Conservation (phyloP, 2,329 filamentous ascomycete species). For the Rutstroemia sp. region DNA sequence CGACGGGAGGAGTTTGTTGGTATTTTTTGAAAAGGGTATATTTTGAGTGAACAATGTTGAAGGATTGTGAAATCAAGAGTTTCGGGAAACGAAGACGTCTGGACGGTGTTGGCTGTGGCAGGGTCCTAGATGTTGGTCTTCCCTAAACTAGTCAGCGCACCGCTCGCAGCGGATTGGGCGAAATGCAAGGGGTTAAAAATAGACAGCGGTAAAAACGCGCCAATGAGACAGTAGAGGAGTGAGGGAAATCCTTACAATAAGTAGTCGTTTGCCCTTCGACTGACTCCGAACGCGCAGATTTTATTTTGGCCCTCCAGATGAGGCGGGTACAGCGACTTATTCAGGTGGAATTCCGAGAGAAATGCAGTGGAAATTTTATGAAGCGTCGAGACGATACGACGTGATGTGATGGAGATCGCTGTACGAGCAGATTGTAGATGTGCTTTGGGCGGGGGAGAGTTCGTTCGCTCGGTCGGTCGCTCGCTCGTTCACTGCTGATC, state of each 20-base stretch:
- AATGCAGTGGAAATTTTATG: not conserved
- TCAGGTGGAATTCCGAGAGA: not conserved
- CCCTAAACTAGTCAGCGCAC: constrained; percentile 9
- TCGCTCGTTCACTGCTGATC: not conserved
- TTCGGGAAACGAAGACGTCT: constrained; percentile 10
- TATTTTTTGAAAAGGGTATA: not conserved
- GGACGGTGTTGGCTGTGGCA: constrained; percentile 7
- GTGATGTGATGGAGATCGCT: too few species aligned
- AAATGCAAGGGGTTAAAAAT: constrained; percentile 10
- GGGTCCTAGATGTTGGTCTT: constrained; percentile 5
- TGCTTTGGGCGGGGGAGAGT: not conserved
- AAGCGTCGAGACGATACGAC: not conserved
- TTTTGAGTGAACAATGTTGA: constrained; percentile 4
- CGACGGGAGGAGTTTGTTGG: not conserved
- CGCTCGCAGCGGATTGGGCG: constrained; percentile 9
- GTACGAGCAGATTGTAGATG: too few species aligned
- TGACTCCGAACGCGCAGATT: not conserved
- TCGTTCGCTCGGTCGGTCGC: not conserved
- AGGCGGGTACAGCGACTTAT: constrained; percentile 1
- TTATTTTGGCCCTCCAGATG: not conserved
- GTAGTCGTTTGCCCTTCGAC: not conserved
- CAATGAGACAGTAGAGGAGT: not conserved
- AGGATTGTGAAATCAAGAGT: constrained; percentile 5
- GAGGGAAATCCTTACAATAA: constrained; percentile 4
- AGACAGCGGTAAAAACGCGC: constrained; percentile 6